These are phyloP conservation scores for Globisporangium spiculum DNA, from an alignment of 352 stramenopile genomes.

Conservation along the genomic window DNA sequence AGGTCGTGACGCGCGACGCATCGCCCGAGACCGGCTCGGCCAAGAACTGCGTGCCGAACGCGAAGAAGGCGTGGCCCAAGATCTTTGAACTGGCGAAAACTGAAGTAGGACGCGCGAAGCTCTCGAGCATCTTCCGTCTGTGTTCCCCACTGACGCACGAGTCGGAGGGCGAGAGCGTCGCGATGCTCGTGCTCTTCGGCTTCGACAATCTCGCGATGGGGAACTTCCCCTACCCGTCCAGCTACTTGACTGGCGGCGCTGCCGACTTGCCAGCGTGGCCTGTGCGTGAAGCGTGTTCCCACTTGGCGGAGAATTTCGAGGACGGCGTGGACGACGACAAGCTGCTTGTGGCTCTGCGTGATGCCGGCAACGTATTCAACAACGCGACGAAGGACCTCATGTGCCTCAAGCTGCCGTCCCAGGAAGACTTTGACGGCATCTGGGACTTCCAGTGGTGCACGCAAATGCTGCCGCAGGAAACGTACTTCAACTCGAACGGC, in stretches of 20 bases:
- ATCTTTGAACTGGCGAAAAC: constrained; percentile 75
- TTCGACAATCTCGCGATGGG: constrained; percentile 95
- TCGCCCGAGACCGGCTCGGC: constrained; percentile 63
- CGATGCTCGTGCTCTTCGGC: constrained; percentile 74
- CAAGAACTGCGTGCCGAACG: constrained; percentile 81
- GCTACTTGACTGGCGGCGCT: constrained; percentile 86
- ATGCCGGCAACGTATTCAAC: constrained; percentile 85
- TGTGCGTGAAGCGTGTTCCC: constrained; percentile 86
- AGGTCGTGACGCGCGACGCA: constrained; percentile 77
- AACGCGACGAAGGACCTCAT: constrained; percentile 76
- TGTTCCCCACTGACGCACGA: constrained; percentile 56
- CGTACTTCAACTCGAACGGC: constrained; percentile 88
- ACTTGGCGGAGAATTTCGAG: constrained; percentile 49
- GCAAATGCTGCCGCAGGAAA: constrained; percentile 88
- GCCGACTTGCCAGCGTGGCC: constrained; percentile 89
- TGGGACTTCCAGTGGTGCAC: constrained; percentile 93
- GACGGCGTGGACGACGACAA: constrained; percentile 27
- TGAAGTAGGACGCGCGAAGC: constrained; percentile 39
- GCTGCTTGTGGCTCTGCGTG: constrained; percentile 49
- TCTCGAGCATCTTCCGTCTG: constrained; percentile 61
- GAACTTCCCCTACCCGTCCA: constrained; percentile 94
- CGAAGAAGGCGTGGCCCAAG: constrained; percentile 70
- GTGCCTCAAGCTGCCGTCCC: constrained; percentile 74
- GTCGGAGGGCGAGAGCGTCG: constrained; percentile 51
- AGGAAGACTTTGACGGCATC: constrained; percentile 81